Conservation (phyloP, 805 yeast genomes). For the Diddensiella caesifluorescens region DNA sequence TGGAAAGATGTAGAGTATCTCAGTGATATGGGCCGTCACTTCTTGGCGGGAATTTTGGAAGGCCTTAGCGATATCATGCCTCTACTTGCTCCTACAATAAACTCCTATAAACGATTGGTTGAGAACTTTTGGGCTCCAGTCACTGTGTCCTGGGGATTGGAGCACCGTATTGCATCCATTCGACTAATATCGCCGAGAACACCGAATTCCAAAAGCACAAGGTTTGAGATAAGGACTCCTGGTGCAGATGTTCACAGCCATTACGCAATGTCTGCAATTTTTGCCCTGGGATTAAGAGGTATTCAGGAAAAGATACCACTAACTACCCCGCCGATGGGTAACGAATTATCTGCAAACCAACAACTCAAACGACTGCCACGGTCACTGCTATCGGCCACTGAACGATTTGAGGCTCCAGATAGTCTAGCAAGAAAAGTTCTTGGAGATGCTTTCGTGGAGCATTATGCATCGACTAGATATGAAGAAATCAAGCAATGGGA, state of each 20-base stretch:
- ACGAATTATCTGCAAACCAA: conserved; percentile 16
- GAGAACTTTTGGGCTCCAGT: conserved; percentile 36
- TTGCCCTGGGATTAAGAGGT: conserved; percentile 31
- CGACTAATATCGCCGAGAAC: conserved; percentile 29
- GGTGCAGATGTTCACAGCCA: conserved; percentile 36
- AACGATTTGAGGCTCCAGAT: conserved; percentile 21
- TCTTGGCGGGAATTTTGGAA: conserved; percentile 32
- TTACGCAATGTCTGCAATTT: conserved; percentile 32
- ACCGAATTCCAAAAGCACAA: conserved; percentile 25
- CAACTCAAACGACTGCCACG: conserved; percentile 27
- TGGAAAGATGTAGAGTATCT: conserved; percentile 28
- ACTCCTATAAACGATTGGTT: conserved; percentile 33
- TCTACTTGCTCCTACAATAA: conserved; percentile 32
- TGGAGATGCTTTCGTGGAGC: conserved; percentile 36
- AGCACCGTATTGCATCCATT: conserved; percentile 32
- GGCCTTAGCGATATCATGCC: conserved; percentile 34
- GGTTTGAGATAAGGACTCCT: conserved; percentile 34
- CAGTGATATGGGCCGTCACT: conserved; percentile 28
- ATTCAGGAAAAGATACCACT: conserved; percentile 25
- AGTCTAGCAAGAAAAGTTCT: conserved; percentile 33
- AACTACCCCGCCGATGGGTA: conserved; percentile 29
- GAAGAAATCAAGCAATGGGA: conserved; percentile 29
- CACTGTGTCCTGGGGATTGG: conserved; percentile 34
- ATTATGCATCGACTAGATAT: conserved; percentile 29
- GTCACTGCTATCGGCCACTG: conserved; percentile 26